phyloP scores from a whole-genome alignment of 2,329 filamentous ascomycete genomes.

The Exophiala mesophila region DNA sequence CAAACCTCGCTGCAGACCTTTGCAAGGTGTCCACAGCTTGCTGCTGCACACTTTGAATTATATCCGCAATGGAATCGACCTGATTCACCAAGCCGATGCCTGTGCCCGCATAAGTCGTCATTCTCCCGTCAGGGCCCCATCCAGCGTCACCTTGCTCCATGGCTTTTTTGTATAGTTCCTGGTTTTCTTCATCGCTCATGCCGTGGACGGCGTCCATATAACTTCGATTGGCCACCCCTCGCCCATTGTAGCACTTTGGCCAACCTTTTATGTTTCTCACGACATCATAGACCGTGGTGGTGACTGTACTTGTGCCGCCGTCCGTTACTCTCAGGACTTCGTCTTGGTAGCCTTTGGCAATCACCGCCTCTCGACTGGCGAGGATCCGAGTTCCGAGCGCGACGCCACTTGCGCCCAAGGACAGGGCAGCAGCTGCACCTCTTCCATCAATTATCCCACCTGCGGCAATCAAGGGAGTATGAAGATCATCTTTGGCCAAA shows the following conservation, averaged over 20 bases:
- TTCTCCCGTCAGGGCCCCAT: slow-evolving; percentile 50
- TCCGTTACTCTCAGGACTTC: slow-evolving; percentile 47
- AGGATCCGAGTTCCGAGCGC: slow-evolving; percentile 63
- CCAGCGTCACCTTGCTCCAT: slow-evolving; percentile 47
- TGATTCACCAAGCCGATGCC: slow-evolving; percentile 55
- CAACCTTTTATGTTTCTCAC: slow-evolving; percentile 55
- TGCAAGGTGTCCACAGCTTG: slow-evolving; percentile 19
- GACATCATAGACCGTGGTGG: slow-evolving; percentile 51
- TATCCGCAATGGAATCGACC: slow-evolving; percentile 47
- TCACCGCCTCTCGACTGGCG: slow-evolving; percentile 45
- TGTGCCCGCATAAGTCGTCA: slow-evolving; percentile 60
- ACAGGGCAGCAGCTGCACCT: slow-evolving; percentile 47
- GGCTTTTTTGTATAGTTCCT: slow-evolving; percentile 43
- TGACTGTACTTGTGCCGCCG: slow-evolving; percentile 47
- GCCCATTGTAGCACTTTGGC: slow-evolving; percentile 53
- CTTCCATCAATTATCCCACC: slow-evolving; percentile 52
- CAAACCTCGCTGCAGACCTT: slow-evolving; percentile 13
- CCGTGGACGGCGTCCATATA: slow-evolving; percentile 39
- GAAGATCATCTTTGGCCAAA: slow-evolving; percentile 24
- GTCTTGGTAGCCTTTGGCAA: slow-evolving; percentile 47
- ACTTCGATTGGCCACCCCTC: slow-evolving; percentile 55
- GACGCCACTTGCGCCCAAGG: slow-evolving; percentile 50
- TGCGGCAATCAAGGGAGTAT: slow-evolving; percentile 47
- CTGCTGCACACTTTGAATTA: slow-evolving; percentile 35
- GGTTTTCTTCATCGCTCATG: slow-evolving; percentile 39